A percentile compares a stretch with the other conserved stretches of the same genome.
phyloP scores from a whole-genome alignment of 176 grass and related monocot genomes.

The Bolboschoenus planiculmis region DNA sequence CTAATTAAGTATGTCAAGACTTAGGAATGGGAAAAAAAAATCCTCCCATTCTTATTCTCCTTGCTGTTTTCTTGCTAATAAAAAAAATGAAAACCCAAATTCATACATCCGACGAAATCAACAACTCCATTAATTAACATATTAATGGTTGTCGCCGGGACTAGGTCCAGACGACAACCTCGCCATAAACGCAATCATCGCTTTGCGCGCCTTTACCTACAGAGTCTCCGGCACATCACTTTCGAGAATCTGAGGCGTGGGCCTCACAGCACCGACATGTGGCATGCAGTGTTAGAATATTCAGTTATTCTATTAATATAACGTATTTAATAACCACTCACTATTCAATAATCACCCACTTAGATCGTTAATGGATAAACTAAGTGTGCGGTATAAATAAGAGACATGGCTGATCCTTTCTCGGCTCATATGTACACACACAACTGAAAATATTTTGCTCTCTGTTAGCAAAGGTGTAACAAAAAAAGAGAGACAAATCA shows the following conservation, averaged over 20 bases:
- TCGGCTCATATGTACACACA: too few species aligned
- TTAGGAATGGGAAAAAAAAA: neutral
- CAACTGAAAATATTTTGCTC: too few species aligned
- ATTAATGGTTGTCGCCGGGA: neutral
- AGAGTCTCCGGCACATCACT: neutral
- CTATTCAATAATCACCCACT: too few species aligned
- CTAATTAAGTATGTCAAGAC: neutral
- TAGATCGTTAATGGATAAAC: too few species aligned
- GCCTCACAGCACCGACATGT: neutral
- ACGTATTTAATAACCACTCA: too few species aligned
- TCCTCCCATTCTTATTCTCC: neutral
- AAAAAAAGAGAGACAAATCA: too few species aligned
- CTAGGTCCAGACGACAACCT: conserved; percentile 21
- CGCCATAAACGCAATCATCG: neutral
- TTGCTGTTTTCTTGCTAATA: neutral
- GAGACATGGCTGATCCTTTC: too few species aligned
- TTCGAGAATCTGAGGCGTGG: neutral
- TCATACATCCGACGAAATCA: neutral
- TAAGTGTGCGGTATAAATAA: too few species aligned
- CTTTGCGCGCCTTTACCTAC: neutral
- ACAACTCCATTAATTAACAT: neutral
- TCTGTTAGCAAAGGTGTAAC: too few species aligned
- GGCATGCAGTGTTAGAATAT: too few species aligned
- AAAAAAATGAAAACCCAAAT: neutral
- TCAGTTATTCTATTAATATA: too few species aligned